Evolutionary conservation across 768 basidiomycete species (phyloP).

Genomic region (Daedaleopsis sinensis): DNA sequence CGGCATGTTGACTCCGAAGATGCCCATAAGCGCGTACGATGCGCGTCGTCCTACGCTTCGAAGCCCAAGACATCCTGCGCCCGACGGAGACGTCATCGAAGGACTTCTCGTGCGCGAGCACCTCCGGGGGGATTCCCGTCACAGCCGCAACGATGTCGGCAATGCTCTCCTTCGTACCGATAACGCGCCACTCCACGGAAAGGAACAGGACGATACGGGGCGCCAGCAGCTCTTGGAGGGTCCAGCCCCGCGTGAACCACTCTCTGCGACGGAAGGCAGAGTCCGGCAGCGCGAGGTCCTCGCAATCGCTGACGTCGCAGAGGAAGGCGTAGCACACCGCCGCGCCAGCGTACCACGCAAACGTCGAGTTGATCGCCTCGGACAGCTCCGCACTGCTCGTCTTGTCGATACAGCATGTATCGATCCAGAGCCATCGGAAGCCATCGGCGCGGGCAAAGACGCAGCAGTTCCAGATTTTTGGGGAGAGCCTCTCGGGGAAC

Average conservation of each 20-base stretch:
- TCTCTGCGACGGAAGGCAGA: conserved; percentile 4
- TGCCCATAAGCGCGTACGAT: neutral
- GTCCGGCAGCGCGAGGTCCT: neutral
- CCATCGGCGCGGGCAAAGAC: neutral
- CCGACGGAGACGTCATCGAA: neutral
- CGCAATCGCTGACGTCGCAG: conserved; percentile 8
- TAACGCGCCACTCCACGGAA: neutral
- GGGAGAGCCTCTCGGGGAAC: neutral
- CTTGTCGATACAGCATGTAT: conserved; percentile 16
- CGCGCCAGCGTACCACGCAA: conserved; percentile 8
- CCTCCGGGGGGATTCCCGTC: neutral
- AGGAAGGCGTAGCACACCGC: conserved; percentile 17
- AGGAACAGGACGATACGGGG: neutral
- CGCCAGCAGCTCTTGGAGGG: neutral
- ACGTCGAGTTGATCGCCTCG: too few species aligned
- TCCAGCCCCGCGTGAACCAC: neutral
- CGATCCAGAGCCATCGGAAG: conserved; percentile 10
- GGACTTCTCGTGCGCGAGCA: neutral
- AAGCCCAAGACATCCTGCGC: neutral
- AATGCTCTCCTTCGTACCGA: neutral
- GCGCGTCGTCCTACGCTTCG: neutral
- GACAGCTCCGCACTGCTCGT: conserved; percentile 13
- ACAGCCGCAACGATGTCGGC: neutral
- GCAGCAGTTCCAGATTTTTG: conserved; percentile 4
- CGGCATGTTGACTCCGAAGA: neutral